Conservation (phyloP, 2,329 filamentous ascomycete genomes). For the Sporothrix brunneoviolacea region DNA sequence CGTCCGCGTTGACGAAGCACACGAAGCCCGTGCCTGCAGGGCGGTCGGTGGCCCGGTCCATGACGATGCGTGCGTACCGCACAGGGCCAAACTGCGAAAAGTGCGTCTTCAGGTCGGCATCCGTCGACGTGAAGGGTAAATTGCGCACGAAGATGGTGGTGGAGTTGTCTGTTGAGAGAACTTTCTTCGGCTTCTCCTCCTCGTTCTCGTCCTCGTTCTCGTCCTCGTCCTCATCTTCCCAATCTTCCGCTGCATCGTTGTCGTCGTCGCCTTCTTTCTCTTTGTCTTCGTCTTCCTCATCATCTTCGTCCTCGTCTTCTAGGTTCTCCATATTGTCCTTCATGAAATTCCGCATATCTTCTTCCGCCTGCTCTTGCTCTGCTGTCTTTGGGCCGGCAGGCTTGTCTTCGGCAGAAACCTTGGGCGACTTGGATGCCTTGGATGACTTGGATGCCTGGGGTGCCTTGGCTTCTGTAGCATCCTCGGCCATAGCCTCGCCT, state of each 20-base stretch:
- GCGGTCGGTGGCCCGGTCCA: constrained; percentile 77
- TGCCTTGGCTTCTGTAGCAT: constrained; percentile 31
- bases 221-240: constrained; percentile 37
- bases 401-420: constrained; percentile 28
- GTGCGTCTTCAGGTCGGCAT: constrained; percentile 75
- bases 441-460: constrained; percentile 24
- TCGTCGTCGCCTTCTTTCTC: constrained; percentile 42
- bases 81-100: constrained; percentile 85
- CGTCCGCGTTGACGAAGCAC: constrained; percentile 73
- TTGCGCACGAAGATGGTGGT: constrained; percentile 90
- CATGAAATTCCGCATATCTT: constrained; percentile 47
- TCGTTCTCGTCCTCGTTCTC: constrained; percentile 32
- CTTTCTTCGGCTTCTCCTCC: constrained; percentile 28
- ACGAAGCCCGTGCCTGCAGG: constrained; percentile 93
- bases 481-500: constrained; percentile 24
- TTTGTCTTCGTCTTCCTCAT: constrained; percentile 37
- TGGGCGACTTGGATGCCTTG: constrained; percentile 15
- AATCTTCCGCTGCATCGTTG: constrained; percentile 35
- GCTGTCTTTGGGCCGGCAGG: constrained; percentile 21
- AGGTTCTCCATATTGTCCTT: constrained; percentile 51
- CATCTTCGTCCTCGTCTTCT: constrained; percentile 41
- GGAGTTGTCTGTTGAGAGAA: constrained; percentile 52
- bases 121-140: constrained; percentile 79
- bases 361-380: constrained; percentile 30
- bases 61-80: constrained; percentile 84